Evolutionary conservation across 305 asterid species (phyloP).

Genomic region (Euphrasia arctica): DNA sequence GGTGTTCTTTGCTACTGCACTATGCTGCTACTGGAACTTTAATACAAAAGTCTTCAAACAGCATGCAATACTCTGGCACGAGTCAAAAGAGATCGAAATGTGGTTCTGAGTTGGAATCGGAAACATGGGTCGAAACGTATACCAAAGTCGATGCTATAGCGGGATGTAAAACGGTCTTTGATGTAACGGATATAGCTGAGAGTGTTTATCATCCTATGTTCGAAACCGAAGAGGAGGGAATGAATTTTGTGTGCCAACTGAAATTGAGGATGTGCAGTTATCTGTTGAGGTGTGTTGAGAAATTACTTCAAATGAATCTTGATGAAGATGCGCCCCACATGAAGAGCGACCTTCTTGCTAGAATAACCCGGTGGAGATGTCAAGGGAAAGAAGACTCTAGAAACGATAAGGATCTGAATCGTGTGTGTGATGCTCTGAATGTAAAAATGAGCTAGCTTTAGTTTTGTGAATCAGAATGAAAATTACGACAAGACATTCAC

Average conservation of each 20-base stretch:
- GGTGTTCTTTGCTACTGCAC: slow-evolving; percentile 64
- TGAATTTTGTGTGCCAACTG: slow-evolving; percentile 41
- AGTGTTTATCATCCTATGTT: slow-evolving; percentile 44
- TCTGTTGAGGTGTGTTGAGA: slow-evolving; percentile 56
- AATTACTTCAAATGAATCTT: slow-evolving; percentile 40
- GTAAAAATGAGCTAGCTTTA: slow-evolving; percentile 20
- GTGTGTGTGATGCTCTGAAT: slow-evolving; percentile 41
- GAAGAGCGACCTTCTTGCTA: slow-evolving; percentile 47
- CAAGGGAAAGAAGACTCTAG: slow-evolving; percentile 48
- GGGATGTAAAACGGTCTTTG: slow-evolving; percentile 58
- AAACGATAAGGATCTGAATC: slow-evolving; percentile 42
- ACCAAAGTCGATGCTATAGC: slow-evolving; percentile 53
- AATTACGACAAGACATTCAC: too few relatives aligned
- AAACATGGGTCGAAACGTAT: slow-evolving; percentile 36
- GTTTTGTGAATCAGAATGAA: too few relatives aligned
- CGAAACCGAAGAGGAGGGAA: slow-evolving; percentile 53
- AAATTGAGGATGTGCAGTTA: slow-evolving; percentile 49
- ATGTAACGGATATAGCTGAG: slow-evolving; percentile 50
- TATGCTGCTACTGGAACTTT: slow-evolving; percentile 64
- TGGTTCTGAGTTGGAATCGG: slow-evolving; percentile 25
- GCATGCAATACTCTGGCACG: slow-evolving; percentile 29
- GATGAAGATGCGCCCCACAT: slow-evolving; percentile 36
- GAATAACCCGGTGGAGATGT: slow-evolving; percentile 54
- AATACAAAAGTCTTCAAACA: slow-evolving; percentile 26
- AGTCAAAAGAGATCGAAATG: slow-evolving; percentile 37